phyloP scores from a whole-genome alignment of 202 grass and related monocot genomes.

The Setaria viridis region DNA sequence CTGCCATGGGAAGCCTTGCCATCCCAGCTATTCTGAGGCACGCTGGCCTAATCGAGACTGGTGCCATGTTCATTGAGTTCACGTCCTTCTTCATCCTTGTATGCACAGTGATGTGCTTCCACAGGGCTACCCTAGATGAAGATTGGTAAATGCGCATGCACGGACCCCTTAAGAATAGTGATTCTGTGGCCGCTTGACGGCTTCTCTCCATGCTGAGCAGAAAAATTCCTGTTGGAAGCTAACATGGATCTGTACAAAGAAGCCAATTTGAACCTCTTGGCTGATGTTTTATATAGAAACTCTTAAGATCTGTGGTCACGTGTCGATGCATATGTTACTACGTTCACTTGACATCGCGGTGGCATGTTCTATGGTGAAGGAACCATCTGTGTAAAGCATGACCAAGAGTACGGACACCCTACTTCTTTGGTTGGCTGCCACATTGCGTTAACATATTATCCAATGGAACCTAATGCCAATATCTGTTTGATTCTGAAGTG shows the following conservation, averaged over 20 bases:
- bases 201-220: conserved; percentile 5
- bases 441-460: neutral
- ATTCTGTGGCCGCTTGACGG: neutral
- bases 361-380: neutral
- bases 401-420: neutral
- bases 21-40: conserved; percentile 94
- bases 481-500: neutral
- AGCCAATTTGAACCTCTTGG: neutral
- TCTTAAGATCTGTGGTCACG: neutral
- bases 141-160: conserved; percentile 65
- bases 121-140: conserved; percentile 85
- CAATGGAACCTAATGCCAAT: neutral
- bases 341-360: neutral
- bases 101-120: conserved; percentile 88
- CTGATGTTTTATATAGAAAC: neutral
- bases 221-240: conserved; percentile 32
- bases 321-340: neutral
- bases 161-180: neutral
- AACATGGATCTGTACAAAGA: conserved; percentile 52
- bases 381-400: conserved; percentile 17
- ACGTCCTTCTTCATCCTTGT: conserved; percentile 97
- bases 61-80: conserved; percentile 97
- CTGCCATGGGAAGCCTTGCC: conserved; percentile 89
- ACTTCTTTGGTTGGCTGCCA: neutral
- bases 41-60: conserved; percentile 83